These are phyloP conservation scores for Aurifilum marmelostoma DNA, from an alignment of 2,329 filamentous ascomycete genomes.

Conservation along the genomic window DNA sequence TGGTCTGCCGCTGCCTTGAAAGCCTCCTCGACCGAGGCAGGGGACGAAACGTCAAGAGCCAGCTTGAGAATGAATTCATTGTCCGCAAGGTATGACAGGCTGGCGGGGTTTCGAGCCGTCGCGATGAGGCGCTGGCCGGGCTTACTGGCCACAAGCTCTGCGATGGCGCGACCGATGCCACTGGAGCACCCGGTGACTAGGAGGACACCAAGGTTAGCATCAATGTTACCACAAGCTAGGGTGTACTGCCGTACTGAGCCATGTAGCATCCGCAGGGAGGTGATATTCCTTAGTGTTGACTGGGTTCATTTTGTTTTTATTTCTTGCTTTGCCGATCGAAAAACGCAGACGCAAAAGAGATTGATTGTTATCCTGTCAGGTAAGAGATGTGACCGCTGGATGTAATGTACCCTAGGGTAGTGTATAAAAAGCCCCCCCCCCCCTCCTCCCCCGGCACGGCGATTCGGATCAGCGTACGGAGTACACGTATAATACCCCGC, in stretches of 20 bases:
- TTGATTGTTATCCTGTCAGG: neutral
- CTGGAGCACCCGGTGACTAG: slow-evolving; percentile 54
- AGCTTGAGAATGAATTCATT: slow-evolving; percentile 46
- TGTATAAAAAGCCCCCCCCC: no score
- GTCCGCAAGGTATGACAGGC: slow-evolving; percentile 46
- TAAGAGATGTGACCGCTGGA: neutral
- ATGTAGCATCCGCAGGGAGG: slow-evolving; percentile 41
- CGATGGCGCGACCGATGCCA: slow-evolving; percentile 49
- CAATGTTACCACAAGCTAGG: neutral
- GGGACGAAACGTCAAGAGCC: slow-evolving; percentile 51
- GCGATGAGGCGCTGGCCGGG: slow-evolving; percentile 48
- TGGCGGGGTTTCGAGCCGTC: slow-evolving; percentile 48
- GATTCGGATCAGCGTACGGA: neutral
- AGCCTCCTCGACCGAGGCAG: slow-evolving; percentile 40
- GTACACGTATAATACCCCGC: neutral
- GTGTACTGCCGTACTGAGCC: slow-evolving; percentile 40
- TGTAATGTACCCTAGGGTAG: no score
- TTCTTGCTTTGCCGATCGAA: neutral
- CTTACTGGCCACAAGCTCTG: slow-evolving; percentile 42
- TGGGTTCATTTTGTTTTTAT: slow-evolving; percentile 12
- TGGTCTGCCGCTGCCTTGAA: slow-evolving; percentile 38
- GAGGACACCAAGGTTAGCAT: neutral
- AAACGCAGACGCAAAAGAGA: neutral
- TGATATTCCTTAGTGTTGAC: slow-evolving; percentile 35
- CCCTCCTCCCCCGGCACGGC: neutral